phyloP scores from a whole-genome alignment of 441 rosid species.

The Mallotus japonicus region DNA sequence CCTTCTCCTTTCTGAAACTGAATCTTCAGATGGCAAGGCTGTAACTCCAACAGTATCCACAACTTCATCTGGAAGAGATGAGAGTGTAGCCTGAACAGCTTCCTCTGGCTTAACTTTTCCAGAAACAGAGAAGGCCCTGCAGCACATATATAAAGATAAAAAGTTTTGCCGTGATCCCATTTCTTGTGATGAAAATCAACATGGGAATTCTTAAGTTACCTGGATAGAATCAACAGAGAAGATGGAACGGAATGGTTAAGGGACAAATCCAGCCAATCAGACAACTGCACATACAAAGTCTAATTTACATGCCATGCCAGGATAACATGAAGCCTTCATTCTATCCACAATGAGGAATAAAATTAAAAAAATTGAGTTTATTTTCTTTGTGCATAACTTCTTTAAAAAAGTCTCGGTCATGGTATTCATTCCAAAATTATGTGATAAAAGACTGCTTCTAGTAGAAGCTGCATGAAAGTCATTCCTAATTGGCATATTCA shows the following conservation, averaged over 20 bases:
- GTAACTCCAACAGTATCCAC: slow-evolving; percentile 88
- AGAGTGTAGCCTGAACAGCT: slow-evolving; percentile 85
- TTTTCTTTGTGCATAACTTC: slow-evolving; percentile 13
- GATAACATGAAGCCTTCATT: slow-evolving; percentile 16
- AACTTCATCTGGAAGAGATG: slow-evolving; percentile 94
- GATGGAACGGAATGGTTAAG: slow-evolving; percentile 83
- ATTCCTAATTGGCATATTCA: neutral
- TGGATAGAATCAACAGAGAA: slow-evolving; percentile 71
- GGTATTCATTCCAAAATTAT: neutral
- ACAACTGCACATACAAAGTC: slow-evolving; percentile 48
- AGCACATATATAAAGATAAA: slow-evolving; percentile 16
- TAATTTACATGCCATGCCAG: slow-evolving; percentile 19
- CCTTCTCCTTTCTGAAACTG: slow-evolving; percentile 79
- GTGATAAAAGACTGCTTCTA: neutral
- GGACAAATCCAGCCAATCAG: slow-evolving; percentile 82
- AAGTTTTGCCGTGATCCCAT: slow-evolving; percentile 14
- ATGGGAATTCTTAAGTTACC: slow-evolving; percentile 34
- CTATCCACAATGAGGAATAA: slow-evolving; percentile 1
- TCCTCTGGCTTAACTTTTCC: slow-evolving; percentile 86
- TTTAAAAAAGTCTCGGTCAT: neutral
- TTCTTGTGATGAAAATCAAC: slow-evolving; percentile 7
- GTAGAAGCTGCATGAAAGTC: neutral
- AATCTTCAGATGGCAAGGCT: slow-evolving; percentile 81
- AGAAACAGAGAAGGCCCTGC: slow-evolving; percentile 76
- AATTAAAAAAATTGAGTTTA: neutral